Evolutionary conservation across 2,329 filamentous ascomycete species (phyloP).

Genomic region (Ceratocystiopsis brevicomis): DNA sequence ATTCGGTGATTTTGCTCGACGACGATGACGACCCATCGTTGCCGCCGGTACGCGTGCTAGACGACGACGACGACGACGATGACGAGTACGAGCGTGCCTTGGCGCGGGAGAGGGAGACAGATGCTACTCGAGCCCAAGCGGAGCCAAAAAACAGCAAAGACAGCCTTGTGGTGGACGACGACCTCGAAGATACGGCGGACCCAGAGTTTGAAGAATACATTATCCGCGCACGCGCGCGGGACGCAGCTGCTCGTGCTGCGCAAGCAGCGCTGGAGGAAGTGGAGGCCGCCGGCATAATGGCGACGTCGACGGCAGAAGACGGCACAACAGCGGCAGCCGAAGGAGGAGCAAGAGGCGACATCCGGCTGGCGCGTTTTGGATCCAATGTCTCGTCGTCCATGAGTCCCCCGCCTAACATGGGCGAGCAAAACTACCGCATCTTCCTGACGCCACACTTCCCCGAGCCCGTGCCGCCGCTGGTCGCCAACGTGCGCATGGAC

Average conservation of each 20-base stretch:
- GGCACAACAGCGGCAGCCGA: background rate
- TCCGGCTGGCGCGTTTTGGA: background rate
- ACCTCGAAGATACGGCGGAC: conserved; percentile 6
- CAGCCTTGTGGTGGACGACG: conserved; percentile 1
- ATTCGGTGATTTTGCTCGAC: conserved; percentile 3
- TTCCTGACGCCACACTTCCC: conserved; percentile 50
- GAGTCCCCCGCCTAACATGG: background rate
- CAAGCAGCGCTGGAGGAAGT: conserved; percentile 2
- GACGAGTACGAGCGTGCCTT: no score
- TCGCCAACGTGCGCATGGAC: conserved; percentile 47
- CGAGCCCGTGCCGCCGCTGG: conserved; percentile 17
- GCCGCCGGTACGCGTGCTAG: no score
- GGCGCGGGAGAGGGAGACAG: no score
- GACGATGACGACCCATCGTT: background rate
- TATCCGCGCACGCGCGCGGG: conserved; percentile 5
- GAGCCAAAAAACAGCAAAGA: no score
- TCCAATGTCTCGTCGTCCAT: background rate
- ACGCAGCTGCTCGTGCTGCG: conserved; percentile 5
- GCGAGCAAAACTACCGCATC: conserved; percentile 20
- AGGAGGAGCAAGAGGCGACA: no score
- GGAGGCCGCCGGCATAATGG: no score
- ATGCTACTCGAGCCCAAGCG: background rate
- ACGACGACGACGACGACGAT: no score
- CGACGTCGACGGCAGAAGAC: background rate
- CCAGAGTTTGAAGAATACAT: conserved; percentile 10